Evolutionary conservation across 1,284 basidiomycete species (phyloP).

Genomic region (Tylopilus orsonianus): DNA sequence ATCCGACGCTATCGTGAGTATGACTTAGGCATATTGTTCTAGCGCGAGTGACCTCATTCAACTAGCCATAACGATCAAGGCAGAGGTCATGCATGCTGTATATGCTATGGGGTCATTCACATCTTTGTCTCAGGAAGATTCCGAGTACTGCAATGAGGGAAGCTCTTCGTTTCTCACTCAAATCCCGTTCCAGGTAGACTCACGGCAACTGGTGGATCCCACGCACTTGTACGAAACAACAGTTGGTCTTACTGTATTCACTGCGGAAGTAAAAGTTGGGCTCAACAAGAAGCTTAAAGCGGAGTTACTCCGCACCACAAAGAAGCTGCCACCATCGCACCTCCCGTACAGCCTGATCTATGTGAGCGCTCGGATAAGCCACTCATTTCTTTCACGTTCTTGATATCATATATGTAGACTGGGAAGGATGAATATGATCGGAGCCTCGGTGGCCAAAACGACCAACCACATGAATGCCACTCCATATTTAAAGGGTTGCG

Average conservation of each 20-base stretch:
- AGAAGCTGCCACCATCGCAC: conserved; percentile 83
- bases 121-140: background rate
- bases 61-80: conserved; percentile 5
- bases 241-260: conserved; percentile 78
- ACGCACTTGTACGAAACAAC: conserved; percentile 48
- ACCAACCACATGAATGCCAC: conserved; percentile 55
- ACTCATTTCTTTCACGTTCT: background rate
- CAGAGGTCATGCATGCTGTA: background rate
- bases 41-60: background rate
- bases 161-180: background rate
- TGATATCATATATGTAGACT: conserved; percentile 48
- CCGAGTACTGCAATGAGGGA: background rate
- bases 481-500: conserved; percentile 81
- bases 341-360: conserved; percentile 85
- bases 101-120: background rate
- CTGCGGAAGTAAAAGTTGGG: conserved; percentile 73
- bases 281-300: conserved; percentile 67
- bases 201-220: background rate
- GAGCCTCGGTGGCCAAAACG: conserved; percentile 61
- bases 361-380: conserved; percentile 43
- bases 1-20: conserved; percentile 4
- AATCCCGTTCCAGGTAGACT: background rate
- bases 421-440: conserved; percentile 83
- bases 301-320: conserved; percentile 87
- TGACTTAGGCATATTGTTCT: background rate